phyloP scores from a whole-genome alignment of 1,284 basidiomycete species.

The Marasmius oreades region DNA sequence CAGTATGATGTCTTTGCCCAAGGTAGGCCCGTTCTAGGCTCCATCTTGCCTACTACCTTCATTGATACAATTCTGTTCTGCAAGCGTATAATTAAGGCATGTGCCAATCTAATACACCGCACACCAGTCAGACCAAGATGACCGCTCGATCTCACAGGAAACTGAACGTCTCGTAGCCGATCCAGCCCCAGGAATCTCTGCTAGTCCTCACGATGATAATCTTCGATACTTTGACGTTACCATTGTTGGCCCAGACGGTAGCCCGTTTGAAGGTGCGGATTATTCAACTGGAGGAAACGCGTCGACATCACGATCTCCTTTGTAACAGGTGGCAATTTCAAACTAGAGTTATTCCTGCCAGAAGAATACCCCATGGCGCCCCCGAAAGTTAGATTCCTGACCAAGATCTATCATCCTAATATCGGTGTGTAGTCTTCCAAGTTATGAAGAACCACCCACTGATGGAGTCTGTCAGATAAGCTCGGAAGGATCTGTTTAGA shows the following conservation, averaged over 20 bases:
- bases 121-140: background rate
- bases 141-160: slow-evolving; percentile 58
- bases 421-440: slow-evolving; percentile 66
- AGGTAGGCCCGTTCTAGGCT: background rate
- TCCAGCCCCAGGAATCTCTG: slow-evolving; percentile 94
- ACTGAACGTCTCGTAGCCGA: slow-evolving; percentile 95
- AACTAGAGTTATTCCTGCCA: slow-evolving; percentile 94
- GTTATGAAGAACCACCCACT: background rate
- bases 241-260: slow-evolving; percentile 90
- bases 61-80: background rate
- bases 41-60: background rate
- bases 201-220: slow-evolving; percentile 95
- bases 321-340: slow-evolving; percentile 82
- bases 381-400: slow-evolving; percentile 98
- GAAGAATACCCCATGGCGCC: slow-evolving; percentile 99
- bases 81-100: slow-evolving; percentile 16
- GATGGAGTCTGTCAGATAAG: slow-evolving; percentile 64
- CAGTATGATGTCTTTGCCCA: slow-evolving; percentile 3
- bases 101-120: background rate
- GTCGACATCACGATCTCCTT: background rate
- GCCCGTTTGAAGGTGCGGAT: slow-evolving; percentile 83
- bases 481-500: slow-evolving; percentile 97
- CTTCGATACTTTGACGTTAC: slow-evolving; percentile 98
- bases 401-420: slow-evolving; percentile 99
- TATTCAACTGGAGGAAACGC: background rate